Base-by-base conservation (phyloP, 208 protist genomes). In the Leishmania major region DNA sequence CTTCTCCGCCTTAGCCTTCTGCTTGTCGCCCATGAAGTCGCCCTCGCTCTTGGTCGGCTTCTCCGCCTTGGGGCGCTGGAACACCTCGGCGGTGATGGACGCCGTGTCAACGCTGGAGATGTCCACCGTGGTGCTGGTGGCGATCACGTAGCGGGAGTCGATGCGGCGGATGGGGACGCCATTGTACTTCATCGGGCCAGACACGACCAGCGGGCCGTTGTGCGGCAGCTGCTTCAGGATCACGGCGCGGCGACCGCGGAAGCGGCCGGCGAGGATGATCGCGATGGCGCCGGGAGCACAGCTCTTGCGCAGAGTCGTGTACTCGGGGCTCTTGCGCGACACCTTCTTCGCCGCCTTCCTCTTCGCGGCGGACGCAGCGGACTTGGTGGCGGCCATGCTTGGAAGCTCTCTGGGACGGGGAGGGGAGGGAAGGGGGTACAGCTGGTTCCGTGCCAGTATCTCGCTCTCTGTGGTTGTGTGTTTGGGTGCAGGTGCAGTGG, bases 151-250 rank as follows among this genome's bases (percentile, higher is more conserved):
- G 79, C 95, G 92, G 84, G 98, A 98, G 92, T 99, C 93, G 79
- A 99, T 97, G 84, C 99, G 97, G 75, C 98, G 96, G 62, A 99
- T 92, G 60, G 99, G 99, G 69, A 99, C 99, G 91, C 99, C 99
- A 88, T 99, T 99, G 87, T 99, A 83, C 90, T 96, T 97, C 89
- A 95, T 98, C 66, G 92, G 89, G 87, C 99, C 99, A 76, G 98
- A 99, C 80, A 99, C 93, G 67, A 99, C 94, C 13, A 99, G 92
- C 7, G 99, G 93, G 80, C 98, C 98, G 79, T 98, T 99, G 69
- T 90, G 51, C 53, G 94, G 87, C 73, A 99, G 95, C 93, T 99
- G 97, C 92, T 99, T 99, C 51, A 99, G 93, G 88, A 99, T 98
- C 40, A 99, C 97, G n/a, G 98, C 99, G 80, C 99, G 96, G 86